A percentile compares a stretch with the other conserved stretches of the same genome.
These are phyloP conservation scores for Phlebopus sp. DNA, from an alignment of 1,284 basidiomycete genomes.

Conservation along the genomic window DNA sequence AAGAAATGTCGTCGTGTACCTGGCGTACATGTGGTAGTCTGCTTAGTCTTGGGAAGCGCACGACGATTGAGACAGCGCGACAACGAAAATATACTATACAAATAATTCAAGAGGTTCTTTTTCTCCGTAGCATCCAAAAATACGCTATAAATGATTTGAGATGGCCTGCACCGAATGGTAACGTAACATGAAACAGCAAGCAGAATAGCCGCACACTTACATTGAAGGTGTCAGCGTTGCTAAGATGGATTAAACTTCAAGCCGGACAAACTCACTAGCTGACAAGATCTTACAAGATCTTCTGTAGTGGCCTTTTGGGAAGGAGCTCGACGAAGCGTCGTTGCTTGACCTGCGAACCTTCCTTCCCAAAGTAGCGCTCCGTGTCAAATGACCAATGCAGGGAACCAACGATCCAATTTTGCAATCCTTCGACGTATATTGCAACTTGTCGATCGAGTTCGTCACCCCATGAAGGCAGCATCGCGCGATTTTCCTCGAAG, in stretches of 20 bases:
- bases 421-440: slow-evolving; percentile 49
- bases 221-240: too few relatives aligned
- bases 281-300: not conserved
- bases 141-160: too few relatives aligned
- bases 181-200: too few relatives aligned
- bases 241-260: not conserved
- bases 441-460: slow-evolving; percentile 49
- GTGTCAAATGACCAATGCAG: slow-evolving; percentile 61
- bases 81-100: too few relatives aligned
- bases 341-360: slow-evolving; percentile 47
- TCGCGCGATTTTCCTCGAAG: slow-evolving; percentile 42
- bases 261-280: not conserved
- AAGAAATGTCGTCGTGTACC: too few relatives aligned
- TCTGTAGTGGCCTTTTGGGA: slow-evolving; percentile 28
- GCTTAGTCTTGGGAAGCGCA: too few relatives aligned
- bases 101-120: too few relatives aligned
- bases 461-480: slow-evolving; percentile 51
- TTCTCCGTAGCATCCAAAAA: too few relatives aligned
- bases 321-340: slow-evolving; percentile 45
- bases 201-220: too few relatives aligned
- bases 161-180: too few relatives aligned
- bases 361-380: slow-evolving; percentile 51
- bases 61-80: too few relatives aligned
- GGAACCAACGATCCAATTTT: slow-evolving; percentile 58
- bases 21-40: too few relatives aligned